phyloP scores from a whole-genome alignment of 75 land plant species.

The Ceratopteris richardii region DNA sequence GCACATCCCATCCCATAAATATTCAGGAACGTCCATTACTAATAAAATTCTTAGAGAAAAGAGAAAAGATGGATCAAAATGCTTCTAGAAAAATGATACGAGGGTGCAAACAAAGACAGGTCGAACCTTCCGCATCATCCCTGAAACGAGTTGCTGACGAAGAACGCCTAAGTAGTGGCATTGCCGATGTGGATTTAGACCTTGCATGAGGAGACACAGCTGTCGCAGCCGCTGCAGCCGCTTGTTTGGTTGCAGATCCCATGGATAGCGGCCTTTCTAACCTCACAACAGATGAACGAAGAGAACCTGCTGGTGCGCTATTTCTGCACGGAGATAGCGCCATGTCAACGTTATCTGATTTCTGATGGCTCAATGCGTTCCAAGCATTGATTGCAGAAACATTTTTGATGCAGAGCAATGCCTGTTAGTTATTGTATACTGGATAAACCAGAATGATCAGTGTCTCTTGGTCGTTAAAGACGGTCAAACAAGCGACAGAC shows the following conservation, averaged over 20 bases:
- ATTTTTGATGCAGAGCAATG: no score
- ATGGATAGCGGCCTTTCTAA: conserved; percentile 2
- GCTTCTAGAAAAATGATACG: no score
- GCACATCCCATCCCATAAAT: no score
- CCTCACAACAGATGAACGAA: neutral
- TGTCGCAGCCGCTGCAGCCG: neutral
- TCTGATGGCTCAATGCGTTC: neutral
- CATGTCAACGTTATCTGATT: neutral
- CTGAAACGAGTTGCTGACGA: neutral
- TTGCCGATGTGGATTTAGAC: conserved; percentile 2
- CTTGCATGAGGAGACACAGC: neutral
- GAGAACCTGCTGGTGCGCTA: neutral
- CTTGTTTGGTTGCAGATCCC: neutral
- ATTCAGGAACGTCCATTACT: no score
- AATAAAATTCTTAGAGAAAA: no score
- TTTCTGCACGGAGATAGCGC: neutral
- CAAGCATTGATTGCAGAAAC: neutral
- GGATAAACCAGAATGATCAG: neutral
- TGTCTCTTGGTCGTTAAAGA: neutral
- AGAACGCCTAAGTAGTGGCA: neutral
- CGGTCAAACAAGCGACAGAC: neutral
- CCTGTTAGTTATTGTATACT: no score
- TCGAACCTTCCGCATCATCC: conserved; percentile 6
- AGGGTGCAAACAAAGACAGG: no score
- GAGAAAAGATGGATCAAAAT: no score